Percentiles rank a stretch among this genome's conserved stretches.
phyloP scores from a whole-genome alignment of 2,329 filamentous ascomycete species.

The Hypoxylon sp. region DNA sequence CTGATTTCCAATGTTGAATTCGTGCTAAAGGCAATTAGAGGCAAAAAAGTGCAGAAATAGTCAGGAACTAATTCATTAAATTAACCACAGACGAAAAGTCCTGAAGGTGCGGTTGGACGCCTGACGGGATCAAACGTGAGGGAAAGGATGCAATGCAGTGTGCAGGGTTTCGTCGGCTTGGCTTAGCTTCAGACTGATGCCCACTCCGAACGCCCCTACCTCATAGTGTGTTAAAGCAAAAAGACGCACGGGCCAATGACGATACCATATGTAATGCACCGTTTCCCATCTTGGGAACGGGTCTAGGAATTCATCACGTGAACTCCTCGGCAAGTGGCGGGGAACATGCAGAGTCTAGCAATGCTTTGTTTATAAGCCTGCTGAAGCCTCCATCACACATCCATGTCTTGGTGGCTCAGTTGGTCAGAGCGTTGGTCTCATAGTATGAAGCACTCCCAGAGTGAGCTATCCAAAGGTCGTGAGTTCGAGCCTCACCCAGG shows the following conservation, averaged over 20 bases:
- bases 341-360: neutral
- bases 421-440: constrained; percentile 26
- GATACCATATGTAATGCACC: constrained; percentile 31
- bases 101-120: constrained; percentile 18
- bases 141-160: constrained; percentile 44
- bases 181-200: constrained; percentile 23
- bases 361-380: neutral
- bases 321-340: neutral
- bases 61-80: constrained; percentile 27
- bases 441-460: constrained; percentile 25
- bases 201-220: constrained; percentile 37
- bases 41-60: neutral
- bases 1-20: neutral
- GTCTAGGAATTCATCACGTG: constrained; percentile 14
- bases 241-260: constrained; percentile 43
- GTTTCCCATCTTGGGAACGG: constrained; percentile 9
- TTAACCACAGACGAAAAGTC: constrained; percentile 13
- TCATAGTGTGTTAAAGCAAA: constrained; percentile 3
- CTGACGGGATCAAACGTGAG: constrained; percentile 33
- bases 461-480: constrained; percentile 61
- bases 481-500: constrained; percentile 66
- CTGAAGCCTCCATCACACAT: neutral
- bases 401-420: constrained; percentile 23
- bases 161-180: constrained; percentile 41
- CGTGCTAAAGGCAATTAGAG: neutral